phyloP scores from a whole-genome alignment of 768 basidiomycete species.

The Termitomyces sp. region DNA sequence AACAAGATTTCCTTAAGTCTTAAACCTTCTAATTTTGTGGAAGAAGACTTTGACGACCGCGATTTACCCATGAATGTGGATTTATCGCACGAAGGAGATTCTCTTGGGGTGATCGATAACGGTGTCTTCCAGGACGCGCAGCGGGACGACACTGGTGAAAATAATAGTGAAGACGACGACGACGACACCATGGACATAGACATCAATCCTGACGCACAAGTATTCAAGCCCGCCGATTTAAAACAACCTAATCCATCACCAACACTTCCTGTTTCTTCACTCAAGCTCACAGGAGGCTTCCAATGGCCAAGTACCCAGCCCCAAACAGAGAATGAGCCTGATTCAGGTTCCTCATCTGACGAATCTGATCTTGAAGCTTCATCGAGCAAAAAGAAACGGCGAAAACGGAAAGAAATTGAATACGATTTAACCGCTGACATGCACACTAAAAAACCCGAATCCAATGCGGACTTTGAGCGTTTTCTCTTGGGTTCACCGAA shows the following conservation, averaged over 20 bases:
- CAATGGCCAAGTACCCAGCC: constrained; percentile 54
- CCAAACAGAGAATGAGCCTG: constrained; percentile 32
- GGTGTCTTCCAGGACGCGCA: constrained; percentile 19
- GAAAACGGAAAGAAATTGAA: constrained; percentile 66
- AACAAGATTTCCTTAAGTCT: constrained; percentile 81
- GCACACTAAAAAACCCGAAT: constrained; percentile 80
- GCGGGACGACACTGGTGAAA: constrained; percentile 12
- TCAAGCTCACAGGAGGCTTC: constrained; percentile 58
- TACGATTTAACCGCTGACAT: constrained; percentile 83
- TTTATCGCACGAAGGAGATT: constrained; percentile 1
- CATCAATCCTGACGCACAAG: constrained; percentile 25
- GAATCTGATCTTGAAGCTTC: constrained; percentile 43
- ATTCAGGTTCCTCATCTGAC: constrained; percentile 36
- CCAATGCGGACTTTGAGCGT: constrained; percentile 92
- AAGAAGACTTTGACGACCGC: constrained; percentile 48
- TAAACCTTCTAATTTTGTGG: constrained; percentile 82
- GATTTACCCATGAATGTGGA: constrained; percentile 26
- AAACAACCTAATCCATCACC: constrained; percentile 3
- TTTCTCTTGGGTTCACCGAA: constrained; percentile 90
- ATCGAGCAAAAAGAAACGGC: constrained; percentile 56
- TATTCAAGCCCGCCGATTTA: constrained; percentile 11
- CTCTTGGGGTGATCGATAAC: constrained; percentile 12
- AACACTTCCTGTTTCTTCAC: constrained; percentile 24
- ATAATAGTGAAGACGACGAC: constrained; percentile 20
- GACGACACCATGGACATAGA: constrained; percentile 42